Conservation (phyloP, 2,329 filamentous ascomycete genomes). For the Diaporthe citrichinensis region DNA sequence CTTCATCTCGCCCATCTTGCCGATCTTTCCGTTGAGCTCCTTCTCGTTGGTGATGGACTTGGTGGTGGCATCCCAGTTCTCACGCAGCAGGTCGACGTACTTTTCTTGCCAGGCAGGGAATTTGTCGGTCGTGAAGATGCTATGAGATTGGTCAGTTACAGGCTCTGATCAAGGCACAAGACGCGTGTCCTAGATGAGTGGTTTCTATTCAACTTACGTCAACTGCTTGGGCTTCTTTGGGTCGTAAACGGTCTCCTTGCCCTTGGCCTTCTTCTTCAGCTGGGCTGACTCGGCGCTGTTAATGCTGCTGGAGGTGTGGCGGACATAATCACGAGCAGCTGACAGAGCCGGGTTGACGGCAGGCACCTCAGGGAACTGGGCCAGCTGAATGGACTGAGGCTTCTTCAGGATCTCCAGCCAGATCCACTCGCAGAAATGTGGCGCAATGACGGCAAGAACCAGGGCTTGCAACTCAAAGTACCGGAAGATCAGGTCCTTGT, state of each 20-base stretch:
- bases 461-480: conserved; percentile 92
- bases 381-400: conserved; percentile 82
- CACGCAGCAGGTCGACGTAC: conserved; percentile 84
- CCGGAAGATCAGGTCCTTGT: conserved; percentile 81
- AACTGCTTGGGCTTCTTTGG: conserved; percentile 93
- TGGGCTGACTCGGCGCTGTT: conserved; percentile 87
- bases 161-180: neutral
- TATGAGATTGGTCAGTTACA: conserved; percentile 25
- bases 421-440: conserved; percentile 95
- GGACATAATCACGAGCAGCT: conserved; percentile 81
- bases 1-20: conserved; percentile 92
- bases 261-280: conserved; percentile 92
- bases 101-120: conserved; percentile 94
- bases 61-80: conserved; percentile 74
- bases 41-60: conserved; percentile 81
- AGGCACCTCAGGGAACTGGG: conserved; percentile 79
- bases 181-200: no score
- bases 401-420: conserved; percentile 93
- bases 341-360: conserved; percentile 76
- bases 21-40: conserved; percentile 81
- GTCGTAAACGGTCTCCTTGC: conserved; percentile 88
- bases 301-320: conserved; percentile 79
- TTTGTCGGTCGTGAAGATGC: conserved; percentile 81
- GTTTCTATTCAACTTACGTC: conserved; percentile 56
- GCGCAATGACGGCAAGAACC: conserved; percentile 85